Evolutionary conservation across 768 basidiomycete genomes (phyloP).

Genomic region (Phanerodontia chrysosporium): DNA sequence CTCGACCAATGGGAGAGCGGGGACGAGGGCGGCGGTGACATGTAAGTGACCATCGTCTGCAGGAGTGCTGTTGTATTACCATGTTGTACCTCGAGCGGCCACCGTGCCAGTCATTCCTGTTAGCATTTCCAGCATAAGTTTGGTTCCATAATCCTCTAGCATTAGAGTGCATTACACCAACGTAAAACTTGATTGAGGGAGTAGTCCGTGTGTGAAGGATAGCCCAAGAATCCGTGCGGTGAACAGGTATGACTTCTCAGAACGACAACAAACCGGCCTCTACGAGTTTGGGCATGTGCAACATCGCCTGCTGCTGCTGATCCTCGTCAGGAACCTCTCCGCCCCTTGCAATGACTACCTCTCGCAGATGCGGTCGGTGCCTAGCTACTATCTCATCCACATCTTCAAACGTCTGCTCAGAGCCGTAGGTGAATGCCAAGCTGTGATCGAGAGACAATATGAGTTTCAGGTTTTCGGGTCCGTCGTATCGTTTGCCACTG

Average conservation of each 20-base stretch:
- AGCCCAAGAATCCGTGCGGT: no score
- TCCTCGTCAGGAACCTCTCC: neutral
- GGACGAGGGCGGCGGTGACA: slow-evolving; percentile 17
- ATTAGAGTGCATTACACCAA: neutral
- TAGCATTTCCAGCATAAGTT: neutral
- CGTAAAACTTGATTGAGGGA: no score
- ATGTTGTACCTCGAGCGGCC: neutral
- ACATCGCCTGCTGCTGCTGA: neutral
- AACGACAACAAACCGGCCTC: neutral
- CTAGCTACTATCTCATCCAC: neutral
- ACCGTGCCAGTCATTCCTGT: neutral
- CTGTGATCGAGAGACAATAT: neutral
- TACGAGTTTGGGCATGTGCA: neutral
- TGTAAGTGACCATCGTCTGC: slow-evolving; percentile 19
- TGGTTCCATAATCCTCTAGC: neutral
- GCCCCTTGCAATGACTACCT: neutral
- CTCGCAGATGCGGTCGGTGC: neutral
- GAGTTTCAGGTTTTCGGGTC: neutral
- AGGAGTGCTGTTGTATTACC: neutral
- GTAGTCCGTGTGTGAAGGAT: no score
- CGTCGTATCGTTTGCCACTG: neutral
- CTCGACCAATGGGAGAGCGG: slow-evolving; percentile 30
- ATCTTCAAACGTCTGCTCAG: neutral
- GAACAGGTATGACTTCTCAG: no score
- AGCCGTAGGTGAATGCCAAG: neutral